Evolutionary conservation across 2,329 filamentous ascomycete genomes (phyloP).

Genomic region (Xylariaceae sp.): DNA sequence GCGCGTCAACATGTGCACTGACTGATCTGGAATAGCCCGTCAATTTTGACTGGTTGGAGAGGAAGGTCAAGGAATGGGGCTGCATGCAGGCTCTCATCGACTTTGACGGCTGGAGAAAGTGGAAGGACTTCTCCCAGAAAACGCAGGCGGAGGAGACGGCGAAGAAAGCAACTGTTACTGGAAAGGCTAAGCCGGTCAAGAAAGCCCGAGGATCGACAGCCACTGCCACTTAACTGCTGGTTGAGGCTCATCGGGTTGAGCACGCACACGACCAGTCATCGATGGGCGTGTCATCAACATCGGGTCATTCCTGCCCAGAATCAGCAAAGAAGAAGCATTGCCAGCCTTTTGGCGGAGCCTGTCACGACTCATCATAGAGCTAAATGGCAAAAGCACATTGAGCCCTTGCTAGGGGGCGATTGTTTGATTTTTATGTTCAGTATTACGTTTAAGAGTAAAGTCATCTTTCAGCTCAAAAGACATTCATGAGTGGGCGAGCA

Average conservation of each 20-base stretch:
- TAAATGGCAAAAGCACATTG: neutral
- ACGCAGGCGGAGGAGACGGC: constrained; percentile 39
- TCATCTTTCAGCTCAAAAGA: neutral
- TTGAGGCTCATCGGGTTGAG: neutral
- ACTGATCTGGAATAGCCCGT: constrained; percentile 61
- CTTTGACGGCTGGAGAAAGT: constrained; percentile 95
- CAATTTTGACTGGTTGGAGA: constrained; percentile 93
- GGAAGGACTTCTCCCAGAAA: constrained; percentile 73
- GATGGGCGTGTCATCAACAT: neutral
- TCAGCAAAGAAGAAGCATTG: neutral
- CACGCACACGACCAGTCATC: neutral
- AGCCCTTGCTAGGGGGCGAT: neutral
- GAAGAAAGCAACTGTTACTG: constrained; percentile 37
- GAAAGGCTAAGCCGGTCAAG: constrained; percentile 37
- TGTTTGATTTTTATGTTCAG: neutral
- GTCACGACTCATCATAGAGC: neutral
- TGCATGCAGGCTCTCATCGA: constrained; percentile 99
- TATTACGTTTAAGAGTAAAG: neutral
- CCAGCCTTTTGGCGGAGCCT: neutral
- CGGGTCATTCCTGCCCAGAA: neutral
- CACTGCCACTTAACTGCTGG: neutral
- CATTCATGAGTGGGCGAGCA: neutral
- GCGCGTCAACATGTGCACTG: neutral
- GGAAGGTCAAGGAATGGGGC: constrained; percentile 98
- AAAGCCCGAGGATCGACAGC: constrained; percentile 41